Evolutionary conservation across 176 grass and related monocot genomes (phyloP).

Genomic region (Dactylis glomerata): DNA sequence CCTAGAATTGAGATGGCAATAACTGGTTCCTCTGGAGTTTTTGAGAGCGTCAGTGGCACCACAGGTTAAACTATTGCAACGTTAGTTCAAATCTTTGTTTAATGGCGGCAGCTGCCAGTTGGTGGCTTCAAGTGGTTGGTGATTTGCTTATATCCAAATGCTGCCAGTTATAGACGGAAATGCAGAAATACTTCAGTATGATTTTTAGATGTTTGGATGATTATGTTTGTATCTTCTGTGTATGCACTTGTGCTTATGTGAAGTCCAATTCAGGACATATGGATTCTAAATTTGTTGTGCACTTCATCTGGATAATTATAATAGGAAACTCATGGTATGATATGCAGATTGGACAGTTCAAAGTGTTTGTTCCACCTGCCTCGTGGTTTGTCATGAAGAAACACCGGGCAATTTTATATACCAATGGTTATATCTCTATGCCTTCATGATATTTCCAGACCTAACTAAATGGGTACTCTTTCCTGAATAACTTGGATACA

Average conservation of each 20-base stretch:
- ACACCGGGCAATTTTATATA: neutral
- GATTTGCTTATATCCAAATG: neutral
- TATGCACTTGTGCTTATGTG: neutral
- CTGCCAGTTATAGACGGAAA: neutral
- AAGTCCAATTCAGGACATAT: neutral
- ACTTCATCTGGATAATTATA: neutral
- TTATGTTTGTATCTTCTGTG: neutral
- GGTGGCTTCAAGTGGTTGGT: neutral
- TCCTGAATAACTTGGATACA: neutral
- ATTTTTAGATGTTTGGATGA: slow-evolving; percentile 9
- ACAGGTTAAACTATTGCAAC: neutral
- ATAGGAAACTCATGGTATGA: neutral
- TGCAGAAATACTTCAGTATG: neutral
- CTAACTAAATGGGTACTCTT: neutral
- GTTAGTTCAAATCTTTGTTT: slow-evolving; percentile 9
- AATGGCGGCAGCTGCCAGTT: neutral
- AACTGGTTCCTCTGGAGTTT: neutral
- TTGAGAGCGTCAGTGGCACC: neutral
- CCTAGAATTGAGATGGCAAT: neutral
- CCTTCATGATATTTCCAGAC: neutral
- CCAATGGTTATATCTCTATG: neutral
- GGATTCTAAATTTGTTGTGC: neutral
- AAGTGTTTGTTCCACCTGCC: neutral
- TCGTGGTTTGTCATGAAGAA: neutral
- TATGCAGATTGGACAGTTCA: neutral